These are phyloP conservation scores for Chenopodium formosanum DNA, from an alignment of 148 eudicot genomes.

Conservation along the genomic window DNA sequence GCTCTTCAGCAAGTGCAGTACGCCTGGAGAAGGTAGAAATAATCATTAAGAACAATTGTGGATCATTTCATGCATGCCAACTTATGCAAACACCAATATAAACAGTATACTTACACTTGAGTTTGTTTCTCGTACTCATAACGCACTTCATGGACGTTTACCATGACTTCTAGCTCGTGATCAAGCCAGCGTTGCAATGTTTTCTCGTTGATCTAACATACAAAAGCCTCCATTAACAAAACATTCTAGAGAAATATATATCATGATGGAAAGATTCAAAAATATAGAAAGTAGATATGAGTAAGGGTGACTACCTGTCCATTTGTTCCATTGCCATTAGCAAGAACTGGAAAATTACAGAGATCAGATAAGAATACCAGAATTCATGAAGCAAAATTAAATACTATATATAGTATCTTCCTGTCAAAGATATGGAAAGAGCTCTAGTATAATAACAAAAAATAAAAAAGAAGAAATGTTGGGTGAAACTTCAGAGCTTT, in stretches of 20 bases:
- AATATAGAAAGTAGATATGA: not conserved
- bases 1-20: constrained; percentile 93
- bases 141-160: constrained; percentile 98
- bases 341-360: constrained; percentile 42
- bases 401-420: not conserved
- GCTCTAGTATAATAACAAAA: too few relatives aligned
- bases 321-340: constrained; percentile 74
- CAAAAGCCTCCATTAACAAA: constrained; percentile 5
- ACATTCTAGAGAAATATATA: constrained; percentile 4
- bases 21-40: constrained; percentile 54
- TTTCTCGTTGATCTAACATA: constrained; percentile 79
- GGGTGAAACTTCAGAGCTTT: not conserved
- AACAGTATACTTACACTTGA: constrained; percentile 77
- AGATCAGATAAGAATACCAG: constrained; percentile 33
- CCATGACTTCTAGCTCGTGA: constrained; percentile 96
- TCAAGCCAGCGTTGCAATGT: constrained; percentile 97
- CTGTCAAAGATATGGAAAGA: not conserved
- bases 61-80: constrained; percentile 9
- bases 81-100: not conserved
- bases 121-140: constrained; percentile 94
- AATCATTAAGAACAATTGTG: constrained; percentile 2
- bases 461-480: not conserved
- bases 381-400: not conserved
- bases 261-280: not conserved
- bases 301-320: constrained; percentile 57